Base-by-base conservation (phyloP, 768 basidiomycete genomes). In the Piloderma croceum region DNA sequence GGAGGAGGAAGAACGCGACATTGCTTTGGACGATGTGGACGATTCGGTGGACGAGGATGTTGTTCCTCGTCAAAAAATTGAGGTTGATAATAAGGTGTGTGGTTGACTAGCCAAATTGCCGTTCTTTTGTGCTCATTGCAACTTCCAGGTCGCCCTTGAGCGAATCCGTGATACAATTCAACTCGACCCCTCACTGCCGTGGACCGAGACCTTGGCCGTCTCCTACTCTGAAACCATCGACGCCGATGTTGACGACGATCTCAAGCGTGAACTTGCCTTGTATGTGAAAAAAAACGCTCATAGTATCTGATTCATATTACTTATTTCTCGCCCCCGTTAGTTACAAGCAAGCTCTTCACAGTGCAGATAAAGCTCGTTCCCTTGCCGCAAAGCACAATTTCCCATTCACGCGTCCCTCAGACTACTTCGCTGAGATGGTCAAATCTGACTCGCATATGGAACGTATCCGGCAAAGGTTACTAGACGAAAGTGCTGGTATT, bases 381-480 rank as follows among this genome's bases (percentile, higher is more conserved):
- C 76, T 91, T n/a, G 89, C 89, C n/a, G 64, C 73, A 10, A 82
- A 87, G 52, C 74, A 82, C 58, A 76, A 79, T 18, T 68, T 91
- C 44, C 81, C 92, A 1, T 98, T 96, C 65, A 85, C 88, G 7
- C 84, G 94, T 11, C 96, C 96, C 1, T 52, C 78, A 0, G 94
- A 97, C 63, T 98, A 92, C 61, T 98, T 94, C 49, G 94, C 94
- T 18, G 94, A 98, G 65, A 98, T 98, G 94, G 85, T 97, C 50
- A 97, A 98, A 63, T 83, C 82, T 23, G 96, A 99, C 53, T 70
- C 86, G 6, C 96, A 99, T 64, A 99, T 99, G 96, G 91, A 96
- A 59, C 81, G 91, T 44, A 88, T 98, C 50, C 84, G 96, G 39
- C 83, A 90, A 46, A 79, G 84, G 13, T 63, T 98, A 19, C 72